phyloP scores from a whole-genome alignment of 2,329 filamentous ascomycete genomes.

The Metarhizium humberi region DNA sequence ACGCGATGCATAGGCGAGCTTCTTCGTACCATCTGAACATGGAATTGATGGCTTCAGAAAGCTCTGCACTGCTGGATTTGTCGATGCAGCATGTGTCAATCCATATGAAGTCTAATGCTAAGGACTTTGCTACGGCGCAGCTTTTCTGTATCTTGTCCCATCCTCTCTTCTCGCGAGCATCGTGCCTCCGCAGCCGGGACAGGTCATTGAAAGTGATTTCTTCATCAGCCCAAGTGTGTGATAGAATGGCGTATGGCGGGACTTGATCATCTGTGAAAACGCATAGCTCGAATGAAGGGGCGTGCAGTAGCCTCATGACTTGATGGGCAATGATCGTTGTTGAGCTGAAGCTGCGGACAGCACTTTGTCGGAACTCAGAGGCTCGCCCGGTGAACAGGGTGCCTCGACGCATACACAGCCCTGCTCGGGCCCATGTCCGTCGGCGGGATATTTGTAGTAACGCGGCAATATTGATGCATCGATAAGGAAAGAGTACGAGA shows the following conservation, averaged over 20 bases:
- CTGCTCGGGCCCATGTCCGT: no score
- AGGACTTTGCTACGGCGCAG: slow-evolving; percentile 5
- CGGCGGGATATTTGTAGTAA: no score
- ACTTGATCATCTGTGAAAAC: slow-evolving; percentile 10
- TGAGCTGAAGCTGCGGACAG: neutral
- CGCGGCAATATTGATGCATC: neutral
- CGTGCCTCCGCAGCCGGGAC: neutral
- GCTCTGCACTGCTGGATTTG: slow-evolving; percentile 3
- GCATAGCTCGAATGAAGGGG: slow-evolving; percentile 12
- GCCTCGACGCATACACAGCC: no score
- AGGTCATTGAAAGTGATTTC: slow-evolving; percentile 11
- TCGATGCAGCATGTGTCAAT: slow-evolving; percentile 13
- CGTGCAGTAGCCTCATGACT: slow-evolving; percentile 17
- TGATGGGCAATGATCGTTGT: neutral
- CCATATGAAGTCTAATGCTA: slow-evolving; percentile 11
- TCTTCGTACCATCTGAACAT: slow-evolving; percentile 13
- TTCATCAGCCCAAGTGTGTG: slow-evolving; percentile 12
- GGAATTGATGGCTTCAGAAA: neutral
- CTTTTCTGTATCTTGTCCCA: slow-evolving; percentile 7
- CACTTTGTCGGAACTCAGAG: neutral
- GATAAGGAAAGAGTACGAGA: neutral
- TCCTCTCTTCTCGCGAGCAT: slow-evolving; percentile 1
- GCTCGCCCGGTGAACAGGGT: no score
- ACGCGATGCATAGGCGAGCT: slow-evolving; percentile 12
- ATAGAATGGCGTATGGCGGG: slow-evolving; percentile 12